phyloP scores from a whole-genome alignment of 441 rosid genomes.

The Adansonia gregorii region DNA sequence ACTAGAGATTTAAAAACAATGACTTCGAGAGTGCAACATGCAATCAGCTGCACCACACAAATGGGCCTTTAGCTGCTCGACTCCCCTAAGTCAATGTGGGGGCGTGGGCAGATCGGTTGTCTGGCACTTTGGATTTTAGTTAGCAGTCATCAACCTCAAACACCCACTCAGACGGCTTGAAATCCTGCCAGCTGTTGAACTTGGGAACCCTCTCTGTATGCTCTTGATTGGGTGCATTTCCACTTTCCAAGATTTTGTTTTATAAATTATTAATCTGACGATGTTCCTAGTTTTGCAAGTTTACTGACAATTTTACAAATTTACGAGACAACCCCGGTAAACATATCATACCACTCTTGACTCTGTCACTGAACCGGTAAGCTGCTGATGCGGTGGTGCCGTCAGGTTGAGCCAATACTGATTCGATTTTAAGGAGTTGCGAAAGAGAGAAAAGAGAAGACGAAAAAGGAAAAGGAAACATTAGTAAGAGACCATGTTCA shows the following conservation, averaged over 20 bases:
- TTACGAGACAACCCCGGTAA: background rate
- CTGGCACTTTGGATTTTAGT: constrained; percentile 24
- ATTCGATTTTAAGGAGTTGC: background rate
- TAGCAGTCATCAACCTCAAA: background rate
- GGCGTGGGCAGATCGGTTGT: constrained; percentile 22
- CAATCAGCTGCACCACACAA: constrained; percentile 14
- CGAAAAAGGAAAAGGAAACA: too few relatives aligned
- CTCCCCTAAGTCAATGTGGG: constrained; percentile 18
- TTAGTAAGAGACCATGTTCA: background rate
- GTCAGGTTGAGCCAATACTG: background rate
- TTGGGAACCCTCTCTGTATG: background rate
- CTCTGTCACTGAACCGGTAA: background rate
- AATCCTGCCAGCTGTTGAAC: background rate
- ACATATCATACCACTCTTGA: background rate
- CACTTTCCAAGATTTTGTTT: background rate
- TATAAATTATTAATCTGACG: background rate
- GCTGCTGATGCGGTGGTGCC: background rate
- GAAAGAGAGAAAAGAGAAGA: background rate
- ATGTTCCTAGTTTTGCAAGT: background rate
- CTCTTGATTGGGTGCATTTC: background rate
- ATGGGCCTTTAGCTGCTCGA: background rate
- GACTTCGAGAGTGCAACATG: constrained; percentile 5
- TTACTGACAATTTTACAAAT: background rate
- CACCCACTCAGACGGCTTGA: background rate
- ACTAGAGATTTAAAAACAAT: background rate